Evolutionary conservation across 345 rosid genomes (phyloP).

Genomic region (Laguncularia racemosa): DNA sequence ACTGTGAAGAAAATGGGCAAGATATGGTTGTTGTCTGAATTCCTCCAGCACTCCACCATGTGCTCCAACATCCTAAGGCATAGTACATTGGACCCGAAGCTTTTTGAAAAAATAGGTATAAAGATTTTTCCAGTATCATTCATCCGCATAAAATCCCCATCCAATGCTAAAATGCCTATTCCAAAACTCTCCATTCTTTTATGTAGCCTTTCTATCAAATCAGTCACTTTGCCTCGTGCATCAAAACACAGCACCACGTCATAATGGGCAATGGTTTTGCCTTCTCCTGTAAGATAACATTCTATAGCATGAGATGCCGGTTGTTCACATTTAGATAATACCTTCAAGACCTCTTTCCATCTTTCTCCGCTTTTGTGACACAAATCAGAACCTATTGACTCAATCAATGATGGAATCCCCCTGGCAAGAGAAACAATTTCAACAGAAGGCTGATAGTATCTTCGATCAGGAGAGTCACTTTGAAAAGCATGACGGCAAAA

Average conservation of each 20-base stretch:
- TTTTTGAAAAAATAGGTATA: constrained; percentile 4
- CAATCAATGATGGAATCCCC: background rate
- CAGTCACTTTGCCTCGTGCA: background rate
- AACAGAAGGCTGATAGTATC: background rate
- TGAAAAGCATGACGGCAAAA: background rate
- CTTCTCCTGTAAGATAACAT: constrained; percentile 3
- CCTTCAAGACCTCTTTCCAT: background rate
- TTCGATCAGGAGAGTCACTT: background rate
- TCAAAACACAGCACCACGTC: background rate
- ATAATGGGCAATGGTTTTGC: background rate
- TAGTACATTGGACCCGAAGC: constrained; percentile 1
- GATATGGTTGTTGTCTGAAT: background rate
- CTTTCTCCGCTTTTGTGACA: background rate
- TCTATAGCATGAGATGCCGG: constrained; percentile 6
- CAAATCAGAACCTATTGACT: background rate
- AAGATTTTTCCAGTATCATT: background rate
- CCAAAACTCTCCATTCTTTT: background rate
- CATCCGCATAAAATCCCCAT: too few species aligned
- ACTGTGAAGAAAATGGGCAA: constrained; percentile 9
- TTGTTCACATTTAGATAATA: constrained; percentile 5
- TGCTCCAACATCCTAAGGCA: constrained; percentile 8
- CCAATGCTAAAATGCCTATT: background rate
- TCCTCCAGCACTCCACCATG: constrained; percentile 8
- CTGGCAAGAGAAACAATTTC: background rate
- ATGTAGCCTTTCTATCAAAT: constrained; percentile 1